These are phyloP conservation scores for Boletus subparvulus DNA, from an alignment of 768 basidiomycete species.

Conservation along the genomic window DNA sequence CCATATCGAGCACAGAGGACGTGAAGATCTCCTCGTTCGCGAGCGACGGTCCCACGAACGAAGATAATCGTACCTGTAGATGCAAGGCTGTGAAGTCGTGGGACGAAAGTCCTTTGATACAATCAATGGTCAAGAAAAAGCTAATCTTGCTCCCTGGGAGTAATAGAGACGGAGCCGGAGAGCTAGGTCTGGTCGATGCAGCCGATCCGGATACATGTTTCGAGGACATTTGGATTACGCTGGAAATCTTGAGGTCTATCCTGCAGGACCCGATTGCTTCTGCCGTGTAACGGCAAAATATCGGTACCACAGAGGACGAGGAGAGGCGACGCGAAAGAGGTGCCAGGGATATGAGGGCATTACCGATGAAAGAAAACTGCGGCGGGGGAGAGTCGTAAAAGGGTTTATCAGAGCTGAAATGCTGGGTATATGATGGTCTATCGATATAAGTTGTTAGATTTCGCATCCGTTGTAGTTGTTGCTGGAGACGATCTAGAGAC, in stretches of 20 bases:
- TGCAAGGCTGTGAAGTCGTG: constrained; percentile 87
- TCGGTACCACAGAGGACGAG: constrained; percentile 74
- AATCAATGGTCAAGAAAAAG: constrained; percentile 84
- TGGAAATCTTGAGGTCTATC: constrained; percentile 78
- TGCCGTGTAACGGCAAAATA: constrained; percentile 91
- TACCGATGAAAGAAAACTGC: constrained; percentile 91
- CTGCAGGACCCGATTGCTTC: constrained; percentile 96
- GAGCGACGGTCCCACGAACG: constrained; percentile 72
- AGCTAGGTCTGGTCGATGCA: constrained; percentile 70
- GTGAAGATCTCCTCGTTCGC: constrained; percentile 80
- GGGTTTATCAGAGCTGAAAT: constrained; percentile 90
- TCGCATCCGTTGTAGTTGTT: constrained; percentile 90
- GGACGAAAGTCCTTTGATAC: constrained; percentile 85
- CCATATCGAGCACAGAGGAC: constrained; percentile 73
- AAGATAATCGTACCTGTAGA: constrained; percentile 83
- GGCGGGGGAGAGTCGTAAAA: constrained; percentile 90
- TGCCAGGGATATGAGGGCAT: constrained; percentile 77
- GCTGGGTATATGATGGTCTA: constrained; percentile 88
- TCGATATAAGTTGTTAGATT: constrained; percentile 88
- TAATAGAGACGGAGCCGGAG: constrained; percentile 67
- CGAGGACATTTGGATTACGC: constrained; percentile 55
- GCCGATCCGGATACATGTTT: constrained; percentile 61
- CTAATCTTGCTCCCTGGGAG: constrained; percentile 76
- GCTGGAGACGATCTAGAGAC: constrained; percentile 85
- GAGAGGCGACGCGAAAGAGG: constrained; percentile 77